Evolutionary conservation across 108 stramenopile species (phyloP), one percentile per base, ranked within the genome.

Genomic region (Pseudonitzschia delicatissima): DNA sequence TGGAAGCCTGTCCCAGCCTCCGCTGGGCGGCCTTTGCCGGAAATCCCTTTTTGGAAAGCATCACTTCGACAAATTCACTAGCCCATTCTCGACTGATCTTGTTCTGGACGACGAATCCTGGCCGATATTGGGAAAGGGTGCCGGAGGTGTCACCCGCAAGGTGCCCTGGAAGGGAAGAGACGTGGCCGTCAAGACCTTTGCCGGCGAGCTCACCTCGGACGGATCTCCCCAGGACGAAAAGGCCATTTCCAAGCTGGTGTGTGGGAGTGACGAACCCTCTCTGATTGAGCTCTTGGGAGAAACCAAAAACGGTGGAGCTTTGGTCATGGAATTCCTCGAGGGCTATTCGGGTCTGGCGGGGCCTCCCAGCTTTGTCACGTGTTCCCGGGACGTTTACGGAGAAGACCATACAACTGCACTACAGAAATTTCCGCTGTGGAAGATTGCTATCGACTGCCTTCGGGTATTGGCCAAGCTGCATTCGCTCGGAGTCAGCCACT

Each of bases 241-340:
- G 34, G 61, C 40, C 51, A 63, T 82, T 0, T 57, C 76, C 3
- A 55, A 33, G 12, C 17, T 32, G 32, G 53, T 55, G 17, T n/a
- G 23, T 23, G 52, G 28, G 7, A 9, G 8, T 23, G 29, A 62
- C 23, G 66, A 64, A n/a, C 17, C 69, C 1, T 61, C 65, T 3
- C 44, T 86, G 20, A 76, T 86, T 55, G 62, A 73, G 36, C 34
- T 86, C 7, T 45, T 78, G 26, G 85, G 85, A 28, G 61, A 80
- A 75, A 86, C 85, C 0, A 28, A 13, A 23, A 9, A 25, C 0
- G 31, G 57, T 8, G 79, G 77, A 17, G 58, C 74, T 17, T 76
- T 88, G 57, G 78, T 88, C 21, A 82, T 88, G 83, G 87, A 85
- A 62, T 77, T 73, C 32, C 55, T 88, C 33, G 59, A 81, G 3